Percentiles rank a stretch among this genome's conserved stretches.
Conservation (phyloP, 2,329 filamentous ascomycete genomes). For the Cladosporium phlei region DNA sequence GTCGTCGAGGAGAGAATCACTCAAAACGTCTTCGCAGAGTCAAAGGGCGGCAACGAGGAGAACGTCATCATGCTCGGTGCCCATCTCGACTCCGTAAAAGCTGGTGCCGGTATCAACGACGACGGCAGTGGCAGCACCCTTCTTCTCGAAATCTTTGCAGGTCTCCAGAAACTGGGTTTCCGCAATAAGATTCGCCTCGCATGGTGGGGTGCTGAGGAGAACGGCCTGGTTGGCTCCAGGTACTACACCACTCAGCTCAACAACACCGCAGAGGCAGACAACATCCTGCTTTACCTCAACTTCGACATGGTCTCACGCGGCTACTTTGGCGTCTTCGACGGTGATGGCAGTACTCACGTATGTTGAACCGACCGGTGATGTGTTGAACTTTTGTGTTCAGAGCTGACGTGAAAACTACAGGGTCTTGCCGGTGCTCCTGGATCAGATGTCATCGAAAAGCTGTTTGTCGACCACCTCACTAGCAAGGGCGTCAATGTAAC, state of each 20-base stretch:
- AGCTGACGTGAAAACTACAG: too few species aligned
- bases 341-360: slow-evolving; percentile 51
- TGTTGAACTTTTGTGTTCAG: too few species aligned
- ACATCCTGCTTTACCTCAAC: slow-evolving; percentile 38
- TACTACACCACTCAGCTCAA: slow-evolving; percentile 36
- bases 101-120: slow-evolving; percentile 39
- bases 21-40: slow-evolving; percentile 35
- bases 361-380: too few species aligned
- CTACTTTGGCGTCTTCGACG: slow-evolving; percentile 53
- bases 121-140: slow-evolving; percentile 35
- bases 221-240: slow-evolving; percentile 35
- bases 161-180: slow-evolving; percentile 42
- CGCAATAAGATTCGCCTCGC: slow-evolving; percentile 45
- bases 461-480: slow-evolving; percentile 31
- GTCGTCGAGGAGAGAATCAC: slow-evolving; percentile 43
- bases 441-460: slow-evolving; percentile 51
- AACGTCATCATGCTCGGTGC: slow-evolving; percentile 35
- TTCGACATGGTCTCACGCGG: slow-evolving; percentile 55
- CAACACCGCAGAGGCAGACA: slow-evolving; percentile 26
- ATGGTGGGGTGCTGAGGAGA: slow-evolving; percentile 38
- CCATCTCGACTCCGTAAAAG: slow-evolving; percentile 35
- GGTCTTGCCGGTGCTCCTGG: slow-evolving; percentile 53
- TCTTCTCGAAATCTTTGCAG: slow-evolving; percentile 34
- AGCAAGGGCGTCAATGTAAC: slow-evolving; percentile 28
- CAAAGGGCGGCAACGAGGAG: slow-evolving; percentile 33